phyloP scores from a whole-genome alignment of 441 rosid genomes.

The Gossypium gossypioides region DNA sequence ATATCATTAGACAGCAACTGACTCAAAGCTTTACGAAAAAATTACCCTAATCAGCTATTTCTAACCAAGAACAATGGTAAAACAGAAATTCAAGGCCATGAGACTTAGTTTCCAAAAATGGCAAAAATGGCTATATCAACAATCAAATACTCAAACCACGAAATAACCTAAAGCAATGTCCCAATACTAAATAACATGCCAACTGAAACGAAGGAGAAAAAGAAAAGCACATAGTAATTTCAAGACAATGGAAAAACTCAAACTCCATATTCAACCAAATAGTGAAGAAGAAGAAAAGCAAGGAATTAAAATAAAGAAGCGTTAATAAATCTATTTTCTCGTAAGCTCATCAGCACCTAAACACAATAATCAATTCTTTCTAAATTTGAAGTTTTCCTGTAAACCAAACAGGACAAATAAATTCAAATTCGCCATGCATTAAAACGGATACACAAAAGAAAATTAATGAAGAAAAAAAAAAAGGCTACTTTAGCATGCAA shows the following conservation, averaged over 20 bases:
- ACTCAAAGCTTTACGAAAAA: neutral
- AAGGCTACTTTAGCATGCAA: neutral
- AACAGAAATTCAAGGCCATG: neutral
- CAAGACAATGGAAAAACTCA: neutral
- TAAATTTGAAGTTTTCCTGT: neutral
- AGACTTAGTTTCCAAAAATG: neutral
- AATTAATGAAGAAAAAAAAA: neutral
- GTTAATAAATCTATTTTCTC: neutral
- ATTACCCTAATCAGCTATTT: neutral
- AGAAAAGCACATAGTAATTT: neutral
- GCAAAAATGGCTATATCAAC: neutral
- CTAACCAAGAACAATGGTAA: neutral
- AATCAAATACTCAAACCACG: neutral
- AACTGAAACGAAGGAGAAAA: neutral
- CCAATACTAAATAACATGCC: neutral
- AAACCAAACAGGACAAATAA: neutral
- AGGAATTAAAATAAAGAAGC: neutral
- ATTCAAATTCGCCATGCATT: neutral
- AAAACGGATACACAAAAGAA: neutral
- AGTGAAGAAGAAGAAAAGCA: neutral
- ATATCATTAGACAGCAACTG: neutral
- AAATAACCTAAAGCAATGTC: neutral
- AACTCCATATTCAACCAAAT: neutral
- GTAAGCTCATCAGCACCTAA: neutral
- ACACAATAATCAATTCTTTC: neutral